phyloP scores from a whole-genome alignment of 202 grass and related monocot species.

The Hordeum pubiflorum region DNA sequence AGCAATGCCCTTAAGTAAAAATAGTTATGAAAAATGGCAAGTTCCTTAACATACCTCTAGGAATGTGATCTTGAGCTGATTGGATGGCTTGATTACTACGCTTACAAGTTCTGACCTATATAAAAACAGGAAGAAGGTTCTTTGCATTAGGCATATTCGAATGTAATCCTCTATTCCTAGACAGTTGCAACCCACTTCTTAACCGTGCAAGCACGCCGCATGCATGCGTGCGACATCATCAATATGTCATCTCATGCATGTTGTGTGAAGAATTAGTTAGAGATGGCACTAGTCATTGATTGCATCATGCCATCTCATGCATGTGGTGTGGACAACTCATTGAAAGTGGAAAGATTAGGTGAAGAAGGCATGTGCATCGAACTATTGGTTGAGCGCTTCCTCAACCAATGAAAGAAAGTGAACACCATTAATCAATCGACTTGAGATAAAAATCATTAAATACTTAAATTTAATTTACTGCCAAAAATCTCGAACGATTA shows the following conservation, averaged over 20 bases:
- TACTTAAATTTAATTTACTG: neutral
- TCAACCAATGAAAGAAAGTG: neutral
- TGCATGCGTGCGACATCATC: neutral
- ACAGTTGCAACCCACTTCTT: neutral
- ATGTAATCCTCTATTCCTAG: neutral
- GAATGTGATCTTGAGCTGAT: slow-evolving; percentile 98
- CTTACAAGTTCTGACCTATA: slow-evolving; percentile 81
- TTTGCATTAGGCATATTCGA: slow-evolving; percentile 20
- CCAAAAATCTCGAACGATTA: neutral
- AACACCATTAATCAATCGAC: neutral
- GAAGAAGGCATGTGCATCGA: too few relatives aligned
- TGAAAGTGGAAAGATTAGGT: neutral
- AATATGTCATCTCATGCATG: neutral
- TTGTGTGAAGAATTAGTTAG: neutral
- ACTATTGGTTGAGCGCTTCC: too few relatives aligned
- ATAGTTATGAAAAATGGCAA: neutral
- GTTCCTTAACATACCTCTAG: slow-evolving; percentile 59
- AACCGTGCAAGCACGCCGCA: neutral
- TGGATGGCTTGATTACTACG: slow-evolving; percentile 80
- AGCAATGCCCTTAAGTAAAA: neutral
- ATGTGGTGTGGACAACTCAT: neutral
- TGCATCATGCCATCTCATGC: neutral
- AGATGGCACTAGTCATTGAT: neutral
- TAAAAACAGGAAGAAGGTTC: slow-evolving; percentile 29
- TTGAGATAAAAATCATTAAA: neutral